Evolutionary conservation across 495 filamentous ascomycete species (phyloP).

Genomic region (Platismatia glauca): DNA sequence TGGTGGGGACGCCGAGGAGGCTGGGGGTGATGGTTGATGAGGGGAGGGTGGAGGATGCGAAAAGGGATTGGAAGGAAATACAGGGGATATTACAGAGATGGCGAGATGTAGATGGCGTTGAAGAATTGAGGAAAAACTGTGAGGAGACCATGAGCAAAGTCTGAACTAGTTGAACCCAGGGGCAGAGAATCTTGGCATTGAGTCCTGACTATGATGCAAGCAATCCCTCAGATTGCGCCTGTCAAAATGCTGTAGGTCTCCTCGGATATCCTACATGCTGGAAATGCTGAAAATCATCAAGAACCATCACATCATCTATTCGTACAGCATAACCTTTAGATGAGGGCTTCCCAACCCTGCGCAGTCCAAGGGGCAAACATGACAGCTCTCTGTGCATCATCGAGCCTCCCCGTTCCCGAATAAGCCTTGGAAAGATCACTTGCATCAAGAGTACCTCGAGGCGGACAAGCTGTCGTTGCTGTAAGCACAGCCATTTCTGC

Average conservation of each 20-base stretch:
- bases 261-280: background rate
- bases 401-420: conserved; percentile 59
- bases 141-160: conserved; percentile 40
- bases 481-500: conserved; percentile 74
- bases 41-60: conserved; percentile 45
- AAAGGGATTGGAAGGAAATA: conserved; percentile 51
- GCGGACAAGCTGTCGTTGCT: conserved; percentile 63
- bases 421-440: conserved; percentile 65
- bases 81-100: conserved; percentile 41
- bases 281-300: background rate
- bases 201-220: background rate
- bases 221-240: background rate
- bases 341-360: conserved; percentile 52
- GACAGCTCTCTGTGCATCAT: conserved; percentile 67
- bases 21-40: conserved; percentile 41
- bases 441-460: conserved; percentile 55
- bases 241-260: background rate
- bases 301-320: conserved; percentile 8
- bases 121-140: conserved; percentile 53
- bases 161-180: background rate
- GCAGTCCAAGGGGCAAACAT: conserved; percentile 72
- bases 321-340: conserved; percentile 3
- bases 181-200: background rate
- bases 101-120: conserved; percentile 49
- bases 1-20: conserved; percentile 50